phyloP scores from a whole-genome alignment of 179 eudicot genomes.

The Amaranthus tricolor region DNA sequence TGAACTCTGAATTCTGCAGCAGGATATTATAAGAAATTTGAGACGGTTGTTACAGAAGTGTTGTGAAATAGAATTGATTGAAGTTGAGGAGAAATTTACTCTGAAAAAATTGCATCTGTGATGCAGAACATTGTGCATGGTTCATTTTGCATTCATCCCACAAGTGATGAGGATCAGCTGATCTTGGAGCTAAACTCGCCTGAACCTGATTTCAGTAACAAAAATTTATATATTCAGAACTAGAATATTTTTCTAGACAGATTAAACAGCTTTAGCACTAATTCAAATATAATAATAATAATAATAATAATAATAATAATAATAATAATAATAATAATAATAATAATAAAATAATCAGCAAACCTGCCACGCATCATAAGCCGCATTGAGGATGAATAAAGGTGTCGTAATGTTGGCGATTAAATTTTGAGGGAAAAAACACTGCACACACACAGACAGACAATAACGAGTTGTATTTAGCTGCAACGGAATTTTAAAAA shows the following conservation, averaged over 20 bases:
- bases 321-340: not conserved
- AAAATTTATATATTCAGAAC: not conserved
- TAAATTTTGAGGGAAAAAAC: slow-evolving; percentile 91
- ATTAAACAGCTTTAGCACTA: no score
- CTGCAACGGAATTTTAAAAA: not conserved
- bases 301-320: no score
- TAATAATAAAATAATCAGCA: not conserved
- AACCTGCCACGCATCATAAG: slow-evolving; percentile 68
- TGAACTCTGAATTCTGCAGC: slow-evolving; percentile 68
- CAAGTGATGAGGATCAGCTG: slow-evolving; percentile 63
- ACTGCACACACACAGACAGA: slow-evolving; percentile 43
- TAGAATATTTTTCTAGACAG: not conserved
- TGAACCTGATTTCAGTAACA: slow-evolving; percentile 45
- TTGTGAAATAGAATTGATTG: not conserved
- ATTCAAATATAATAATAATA: not conserved
- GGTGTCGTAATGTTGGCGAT: slow-evolving; percentile 71
- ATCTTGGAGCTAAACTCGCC: slow-evolving; percentile 63
- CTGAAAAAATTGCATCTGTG: slow-evolving; percentile 78
- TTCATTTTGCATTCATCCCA: slow-evolving; percentile 73
- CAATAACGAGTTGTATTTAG: not conserved
- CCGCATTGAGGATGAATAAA: slow-evolving; percentile 80
- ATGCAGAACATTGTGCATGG: slow-evolving; percentile 58
- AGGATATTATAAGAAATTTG: not conserved
- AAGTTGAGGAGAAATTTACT: slow-evolving; percentile 31
- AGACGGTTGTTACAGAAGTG: not conserved